Evolutionary conservation across 495 filamentous ascomycete genomes (phyloP), one percentile per base, ranked within the genome.

Genomic region (Aspergillus carlsbadensis): DNA sequence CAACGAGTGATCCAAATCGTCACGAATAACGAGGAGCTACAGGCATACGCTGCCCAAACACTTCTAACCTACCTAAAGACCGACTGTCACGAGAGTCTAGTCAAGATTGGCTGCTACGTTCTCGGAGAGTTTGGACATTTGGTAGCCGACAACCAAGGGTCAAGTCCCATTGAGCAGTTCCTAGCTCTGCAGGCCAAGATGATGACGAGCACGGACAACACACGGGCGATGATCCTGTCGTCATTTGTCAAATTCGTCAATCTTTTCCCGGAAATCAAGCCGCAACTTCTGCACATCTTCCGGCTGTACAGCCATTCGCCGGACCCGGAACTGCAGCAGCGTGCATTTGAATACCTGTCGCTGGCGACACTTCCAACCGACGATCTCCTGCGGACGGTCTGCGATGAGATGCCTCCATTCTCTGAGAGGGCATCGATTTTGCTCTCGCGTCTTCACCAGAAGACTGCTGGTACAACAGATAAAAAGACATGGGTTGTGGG

Each of bases 351-450:
- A 70, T 99, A 98, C 66, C 81, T 98, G 58, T 85, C 87, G 2
- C 78, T 99, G 52, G 91, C 91, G 18, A 91, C 84, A 39, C 78
- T 95, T 55, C 87, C 89, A 0, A 89, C 89, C 2, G 95, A 99
- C 59, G 92, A 98, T 60, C 83, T 99, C 15, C 79, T 99, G 10
- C 88, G 95, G 45, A 98, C 95, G 1, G 89, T 99, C 1, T 96
- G 91, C 71, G 95, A 99, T 65, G 95, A 99, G 67, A 98, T 99
- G 95, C 95, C 95, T 13, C 92, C 95, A 0, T 99, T 98, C 76
- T 95, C 95, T 0, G 92, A 99, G 70, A 84, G 95, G 48, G 83
- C 93, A 17, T 97, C 92, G 4, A 94, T 94, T 2, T 77, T 99
- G 24, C 75, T 99, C 22, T 97, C 92, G 13, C 82, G 95, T 34